Conservation (phyloP, 306 rosid genomes). For the Prunus fruticosa region DNA sequence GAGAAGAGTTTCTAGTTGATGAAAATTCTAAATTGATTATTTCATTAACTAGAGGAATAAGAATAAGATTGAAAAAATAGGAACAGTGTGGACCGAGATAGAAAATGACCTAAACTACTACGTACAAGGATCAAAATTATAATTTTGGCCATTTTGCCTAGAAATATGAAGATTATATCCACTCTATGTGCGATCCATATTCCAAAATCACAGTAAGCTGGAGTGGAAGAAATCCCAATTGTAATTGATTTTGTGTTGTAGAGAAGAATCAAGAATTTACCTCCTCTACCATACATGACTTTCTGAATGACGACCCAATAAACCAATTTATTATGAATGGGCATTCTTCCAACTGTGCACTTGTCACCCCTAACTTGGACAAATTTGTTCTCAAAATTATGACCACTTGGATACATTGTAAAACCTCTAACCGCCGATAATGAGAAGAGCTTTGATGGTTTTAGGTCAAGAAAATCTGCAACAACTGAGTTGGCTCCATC, state of each 20-base stretch:
- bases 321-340: slow-evolving; percentile 31
- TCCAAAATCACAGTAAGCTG: too few species aligned
- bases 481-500: slow-evolving; percentile 52
- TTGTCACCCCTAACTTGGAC: slow-evolving; percentile 17
- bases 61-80: too few species aligned
- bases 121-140: too few species aligned
- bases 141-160: too few species aligned
- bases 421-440: slow-evolving; percentile 45
- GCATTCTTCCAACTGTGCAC: slow-evolving; percentile 39
- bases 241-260: neutral
- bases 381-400: slow-evolving; percentile 35
- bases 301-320: slow-evolving; percentile 38
- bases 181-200: too few species aligned
- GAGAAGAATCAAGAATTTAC: neutral
- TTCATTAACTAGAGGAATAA: too few species aligned
- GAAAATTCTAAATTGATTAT: too few species aligned
- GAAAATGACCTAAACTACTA: too few species aligned
- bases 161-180: too few species aligned
- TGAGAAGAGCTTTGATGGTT: slow-evolving; percentile 15
- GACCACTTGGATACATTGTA: slow-evolving; percentile 47
- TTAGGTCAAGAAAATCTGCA: slow-evolving; percentile 34
- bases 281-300: neutral
- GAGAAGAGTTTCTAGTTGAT: too few species aligned
- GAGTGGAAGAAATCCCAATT: too few species aligned
- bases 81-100: too few species aligned